Evolutionary conservation across 345 rosid species (phyloP).

Genomic region (Punica granatum): DNA sequence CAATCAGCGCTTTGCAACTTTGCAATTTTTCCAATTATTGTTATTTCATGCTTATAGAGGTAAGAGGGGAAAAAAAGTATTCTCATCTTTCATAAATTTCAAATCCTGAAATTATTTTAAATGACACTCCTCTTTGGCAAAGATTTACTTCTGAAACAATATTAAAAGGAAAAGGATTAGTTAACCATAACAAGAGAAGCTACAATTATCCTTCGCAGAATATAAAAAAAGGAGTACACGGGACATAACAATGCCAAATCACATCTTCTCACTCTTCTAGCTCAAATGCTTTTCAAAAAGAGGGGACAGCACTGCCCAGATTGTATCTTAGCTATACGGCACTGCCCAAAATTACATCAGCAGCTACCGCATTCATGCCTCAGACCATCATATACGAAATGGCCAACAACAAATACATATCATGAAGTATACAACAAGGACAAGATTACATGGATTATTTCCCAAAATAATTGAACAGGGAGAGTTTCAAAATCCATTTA

Average conservation of each 20-base stretch:
- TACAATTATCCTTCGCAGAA: too few species aligned
- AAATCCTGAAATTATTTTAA: too few species aligned
- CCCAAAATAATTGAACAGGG: too few species aligned
- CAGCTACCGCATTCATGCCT: not conserved
- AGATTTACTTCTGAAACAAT: not conserved
- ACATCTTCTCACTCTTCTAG: not conserved
- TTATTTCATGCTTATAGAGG: not conserved
- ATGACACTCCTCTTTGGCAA: not conserved
- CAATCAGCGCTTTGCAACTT: not conserved
- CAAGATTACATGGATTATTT: too few species aligned
- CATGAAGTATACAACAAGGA: not conserved
- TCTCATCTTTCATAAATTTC: too few species aligned
- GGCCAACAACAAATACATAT: not conserved
- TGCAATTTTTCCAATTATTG: not conserved
- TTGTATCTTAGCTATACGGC: not conserved
- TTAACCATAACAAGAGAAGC: not conserved
- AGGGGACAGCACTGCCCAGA: not conserved
- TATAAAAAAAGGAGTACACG: too few species aligned
- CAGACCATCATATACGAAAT: not conserved
- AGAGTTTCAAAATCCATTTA: too few species aligned
- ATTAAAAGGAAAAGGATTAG: not conserved
- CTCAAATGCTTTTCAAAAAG: not conserved
- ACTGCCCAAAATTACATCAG: not conserved
- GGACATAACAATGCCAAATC: not conserved
- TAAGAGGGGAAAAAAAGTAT: not conserved